phyloP scores from a whole-genome alignment of 768 basidiomycete genomes.

The Ramaria sp. region DNA sequence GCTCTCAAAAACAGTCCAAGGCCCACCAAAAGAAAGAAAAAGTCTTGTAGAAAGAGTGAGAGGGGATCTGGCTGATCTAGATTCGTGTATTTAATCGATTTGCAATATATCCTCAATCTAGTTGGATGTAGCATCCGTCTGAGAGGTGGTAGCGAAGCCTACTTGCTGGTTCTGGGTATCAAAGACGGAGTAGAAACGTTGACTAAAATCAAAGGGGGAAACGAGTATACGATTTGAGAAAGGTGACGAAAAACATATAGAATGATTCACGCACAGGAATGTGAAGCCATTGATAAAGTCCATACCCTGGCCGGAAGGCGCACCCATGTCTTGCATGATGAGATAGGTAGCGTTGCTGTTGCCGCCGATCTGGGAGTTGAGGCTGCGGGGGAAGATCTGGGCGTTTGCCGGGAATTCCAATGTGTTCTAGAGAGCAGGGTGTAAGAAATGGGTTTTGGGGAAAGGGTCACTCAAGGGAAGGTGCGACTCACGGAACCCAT shows the following conservation, averaged over 20 bases:
- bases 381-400: constrained; percentile 11
- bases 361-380: constrained; percentile 13
- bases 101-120: too few species aligned
- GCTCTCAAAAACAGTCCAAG: too few species aligned
- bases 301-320: background rate
- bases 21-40: too few species aligned
- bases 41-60: too few species aligned
- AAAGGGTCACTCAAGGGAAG: constrained; percentile 9
- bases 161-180: constrained; percentile 23
- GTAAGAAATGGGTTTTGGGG: background rate
- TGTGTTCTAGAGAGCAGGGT: background rate
- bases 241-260: background rate
- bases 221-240: background rate
- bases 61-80: too few species aligned
- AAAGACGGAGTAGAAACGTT: constrained; percentile 14
- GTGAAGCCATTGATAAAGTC: constrained; percentile 9
- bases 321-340: constrained; percentile 21
- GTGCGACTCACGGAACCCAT: constrained; percentile 17
- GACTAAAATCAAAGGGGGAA: background rate
- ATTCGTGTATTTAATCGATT: too few species aligned
- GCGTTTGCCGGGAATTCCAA: constrained; percentile 9
- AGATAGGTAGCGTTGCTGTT: constrained; percentile 21
- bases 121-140: constrained; percentile 23
- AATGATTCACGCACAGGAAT: background rate
- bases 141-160: constrained; percentile 24